Evolutionary conservation across 495 filamentous ascomycete genomes (phyloP), one percentile per base, ranked within the genome.

Genomic region (Lepraria neglecta): DNA sequence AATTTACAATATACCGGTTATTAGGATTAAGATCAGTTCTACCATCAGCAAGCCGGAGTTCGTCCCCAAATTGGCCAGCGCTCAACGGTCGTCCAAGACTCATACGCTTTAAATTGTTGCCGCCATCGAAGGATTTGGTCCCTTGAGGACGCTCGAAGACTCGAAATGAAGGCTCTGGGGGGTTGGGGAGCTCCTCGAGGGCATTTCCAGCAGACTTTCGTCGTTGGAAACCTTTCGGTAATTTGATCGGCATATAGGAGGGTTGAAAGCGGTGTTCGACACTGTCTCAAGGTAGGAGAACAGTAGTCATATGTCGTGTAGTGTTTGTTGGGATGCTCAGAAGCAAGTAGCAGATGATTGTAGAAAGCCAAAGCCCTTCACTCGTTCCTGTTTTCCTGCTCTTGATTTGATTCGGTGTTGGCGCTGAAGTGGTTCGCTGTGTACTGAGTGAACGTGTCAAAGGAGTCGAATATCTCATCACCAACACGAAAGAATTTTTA

Each of bases 151-250:
- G 77, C 65, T 84, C 82, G 62, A 85, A 78, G 53, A 86, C 83
- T n/a, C 78, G 76, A 63, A 86, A 86, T 17, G 81, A 82, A 24
- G 77, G 66, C 50, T 77, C 73, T n/a, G 75, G 74, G 24, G 71
- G 70, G 24, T 76, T 72, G 60, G 80, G 73, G 33, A 73, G 71
- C 35, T 84, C 83, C 59, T 87, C 85, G 42, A 87, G 71, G 54
- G 75, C 77, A 72, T 85, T 87, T 40, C 80, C 83, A 65, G 82
- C 78, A 66, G 85, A 88, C 74, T 87, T 88, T 61, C 85, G 81
- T 67, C 85, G 80, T 65, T 77, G 73, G 65, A 87, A 87, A 62
- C 73, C 71, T 69, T 84, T 88, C 56, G 82, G 82, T 59, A 87
- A 76, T 75, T 86, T 86, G 73, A 86, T 87, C 73, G 85, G 85